A percentile compares a stretch with the other conserved stretches of the same genome.
phyloP scores from a whole-genome alignment of 176 grass and related monocot species.

The Triticum dicoccoides region DNA sequence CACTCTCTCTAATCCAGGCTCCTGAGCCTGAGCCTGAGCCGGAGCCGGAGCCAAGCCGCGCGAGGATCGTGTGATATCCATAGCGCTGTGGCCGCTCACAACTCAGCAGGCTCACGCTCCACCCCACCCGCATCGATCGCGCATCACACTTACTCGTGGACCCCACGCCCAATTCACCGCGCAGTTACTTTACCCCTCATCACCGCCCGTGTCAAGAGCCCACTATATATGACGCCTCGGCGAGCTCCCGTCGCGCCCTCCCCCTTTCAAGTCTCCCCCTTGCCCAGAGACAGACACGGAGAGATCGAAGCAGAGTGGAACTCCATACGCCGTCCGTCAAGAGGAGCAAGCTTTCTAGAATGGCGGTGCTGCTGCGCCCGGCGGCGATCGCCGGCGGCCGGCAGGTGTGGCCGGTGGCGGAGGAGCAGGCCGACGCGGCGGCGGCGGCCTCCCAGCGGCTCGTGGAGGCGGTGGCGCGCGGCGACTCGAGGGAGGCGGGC shows the following conservation, averaged over 20 bases:
- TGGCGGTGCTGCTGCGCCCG: constrained; percentile 70
- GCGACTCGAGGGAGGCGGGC: constrained; percentile 45
- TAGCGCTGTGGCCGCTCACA: background rate
- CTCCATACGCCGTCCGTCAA: background rate
- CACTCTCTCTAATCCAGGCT: background rate
- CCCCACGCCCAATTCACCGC: background rate
- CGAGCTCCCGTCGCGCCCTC: constrained; percentile 51
- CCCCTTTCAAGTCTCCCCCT: constrained; percentile 56
- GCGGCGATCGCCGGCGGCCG: constrained; percentile 50
- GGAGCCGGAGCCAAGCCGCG: background rate
- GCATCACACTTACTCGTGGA: background rate
- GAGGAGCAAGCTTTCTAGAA: constrained; percentile 18
- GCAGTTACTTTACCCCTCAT: constrained; percentile 41
- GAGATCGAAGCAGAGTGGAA: background rate
- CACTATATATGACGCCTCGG: constrained; percentile 54
- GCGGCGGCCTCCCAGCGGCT: constrained; percentile 74
- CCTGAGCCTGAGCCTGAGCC: background rate
- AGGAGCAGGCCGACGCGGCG: constrained; percentile 36
- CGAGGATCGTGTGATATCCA: background rate
- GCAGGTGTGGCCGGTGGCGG: constrained; percentile 75
- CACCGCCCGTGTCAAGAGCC: background rate
- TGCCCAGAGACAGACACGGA: background rate
- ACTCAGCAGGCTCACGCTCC: background rate
- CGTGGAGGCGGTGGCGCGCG: constrained; percentile 72
- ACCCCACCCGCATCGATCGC: no score